These are phyloP conservation scores for Aspergillus mulundensis DNA, from an alignment of 495 filamentous ascomycete species.

Conservation along the genomic window DNA sequence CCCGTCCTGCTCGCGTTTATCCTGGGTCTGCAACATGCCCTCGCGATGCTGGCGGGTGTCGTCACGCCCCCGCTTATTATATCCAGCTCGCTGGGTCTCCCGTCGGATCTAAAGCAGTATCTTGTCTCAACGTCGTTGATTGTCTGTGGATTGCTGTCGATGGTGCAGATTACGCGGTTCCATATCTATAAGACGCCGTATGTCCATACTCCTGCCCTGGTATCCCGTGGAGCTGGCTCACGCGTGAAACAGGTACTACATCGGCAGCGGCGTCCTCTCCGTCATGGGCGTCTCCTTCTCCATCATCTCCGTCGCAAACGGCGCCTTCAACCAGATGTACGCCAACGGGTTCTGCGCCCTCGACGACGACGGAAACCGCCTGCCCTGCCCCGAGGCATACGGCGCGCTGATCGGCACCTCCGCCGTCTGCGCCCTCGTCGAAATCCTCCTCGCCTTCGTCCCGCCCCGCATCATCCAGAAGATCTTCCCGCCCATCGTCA, in stretches of 20 bases:
- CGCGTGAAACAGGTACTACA: constrained; percentile 76
- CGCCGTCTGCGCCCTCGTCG: constrained; percentile 44
- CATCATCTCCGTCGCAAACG: constrained; percentile 77
- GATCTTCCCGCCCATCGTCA: constrained; percentile 87
- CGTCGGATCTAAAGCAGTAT: constrained; percentile 46
- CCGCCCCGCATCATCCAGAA: constrained; percentile 64
- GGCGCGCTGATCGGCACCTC: constrained; percentile 79
- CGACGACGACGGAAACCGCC: constrained; percentile 55
- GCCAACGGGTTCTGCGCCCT: constrained; percentile 69
- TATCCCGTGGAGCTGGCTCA: too few species aligned
- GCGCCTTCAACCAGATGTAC: constrained; percentile 83
- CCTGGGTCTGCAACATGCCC: constrained; percentile 16
- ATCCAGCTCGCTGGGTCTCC: constrained; percentile 2
- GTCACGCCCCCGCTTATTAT: constrained; percentile 11
- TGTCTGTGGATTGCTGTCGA: constrained; percentile 76
- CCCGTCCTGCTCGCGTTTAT: constrained; percentile 14
- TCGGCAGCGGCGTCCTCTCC: constrained; percentile 85
- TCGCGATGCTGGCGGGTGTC: constrained; percentile 12
- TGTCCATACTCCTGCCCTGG: background rate
- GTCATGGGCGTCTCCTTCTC: constrained; percentile 80
- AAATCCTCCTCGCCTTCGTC: constrained; percentile 46
- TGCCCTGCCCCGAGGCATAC: constrained; percentile 83
- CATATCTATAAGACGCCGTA: constrained; percentile 63
- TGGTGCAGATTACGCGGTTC: constrained; percentile 79
- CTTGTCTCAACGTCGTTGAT: constrained; percentile 88